Percentiles rank a stretch among this genome's conserved stretches.
Conservation (phyloP, 2,329 filamentous ascomycete genomes). For the Fusarium buharicum region DNA sequence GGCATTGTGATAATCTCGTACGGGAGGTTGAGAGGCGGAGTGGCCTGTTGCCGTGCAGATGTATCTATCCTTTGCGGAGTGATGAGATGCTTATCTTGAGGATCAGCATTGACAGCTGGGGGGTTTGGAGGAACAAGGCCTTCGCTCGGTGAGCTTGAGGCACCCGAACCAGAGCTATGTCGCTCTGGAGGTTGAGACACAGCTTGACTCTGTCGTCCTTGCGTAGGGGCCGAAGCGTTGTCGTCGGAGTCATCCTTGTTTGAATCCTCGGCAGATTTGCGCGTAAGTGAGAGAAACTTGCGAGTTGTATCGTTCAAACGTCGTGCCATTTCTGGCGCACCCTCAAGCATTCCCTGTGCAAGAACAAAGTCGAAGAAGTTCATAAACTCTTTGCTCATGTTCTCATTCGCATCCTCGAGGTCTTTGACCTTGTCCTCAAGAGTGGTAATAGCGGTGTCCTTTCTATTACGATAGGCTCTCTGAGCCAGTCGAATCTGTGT, state of each 20-base stretch:
- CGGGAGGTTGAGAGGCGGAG: constrained; percentile 39
- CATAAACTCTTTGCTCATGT: constrained; percentile 78
- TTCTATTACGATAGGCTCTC: constrained; percentile 83
- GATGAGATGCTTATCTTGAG: constrained; percentile 7
- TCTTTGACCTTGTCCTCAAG: constrained; percentile 76
- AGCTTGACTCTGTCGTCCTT: not conserved
- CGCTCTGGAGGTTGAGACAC: constrained; percentile 5
- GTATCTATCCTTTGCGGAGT: constrained; percentile 25
- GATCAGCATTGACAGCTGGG: not conserved
- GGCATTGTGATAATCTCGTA: constrained; percentile 64
- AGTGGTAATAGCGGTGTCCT: constrained; percentile 81
- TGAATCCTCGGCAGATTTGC: constrained; percentile 54
- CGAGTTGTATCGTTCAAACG: constrained; percentile 68
- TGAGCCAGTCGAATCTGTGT: constrained; percentile 90
- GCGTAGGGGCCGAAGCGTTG: not conserved
- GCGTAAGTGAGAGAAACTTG: constrained; percentile 66
- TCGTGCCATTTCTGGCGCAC: constrained; percentile 65
- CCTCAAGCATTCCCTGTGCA: constrained; percentile 65
- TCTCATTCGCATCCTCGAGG: constrained; percentile 74
- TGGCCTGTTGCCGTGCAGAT: constrained; percentile 29
- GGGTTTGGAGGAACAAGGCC: not conserved
- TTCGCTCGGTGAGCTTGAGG: constrained; percentile 19
- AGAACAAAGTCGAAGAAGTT: constrained; percentile 72
- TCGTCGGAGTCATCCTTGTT: constrained; percentile 14
- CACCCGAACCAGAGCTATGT: constrained; percentile 8